Conservation (phyloP, 2,329 filamentous ascomycete genomes). For the Penicillium crustosum region DNA sequence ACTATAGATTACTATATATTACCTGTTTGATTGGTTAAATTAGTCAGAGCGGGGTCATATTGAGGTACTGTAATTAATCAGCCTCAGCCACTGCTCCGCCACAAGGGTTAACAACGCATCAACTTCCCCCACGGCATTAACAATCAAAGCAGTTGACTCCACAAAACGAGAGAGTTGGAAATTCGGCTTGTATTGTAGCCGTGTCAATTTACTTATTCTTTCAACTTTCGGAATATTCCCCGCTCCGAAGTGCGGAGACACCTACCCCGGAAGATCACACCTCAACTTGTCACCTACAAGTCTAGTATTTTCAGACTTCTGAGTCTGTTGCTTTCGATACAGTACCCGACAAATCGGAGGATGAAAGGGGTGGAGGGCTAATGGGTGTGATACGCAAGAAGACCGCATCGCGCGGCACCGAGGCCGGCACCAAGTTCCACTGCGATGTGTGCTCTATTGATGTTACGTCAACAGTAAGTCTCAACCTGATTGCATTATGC, state of each 20-base stretch:
- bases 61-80: conserved; percentile 8
- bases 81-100: conserved; percentile 11
- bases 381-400: conserved; percentile 99
- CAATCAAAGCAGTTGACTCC: conserved; percentile 1
- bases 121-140: conserved; percentile 1
- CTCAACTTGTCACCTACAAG: conserved; percentile 9
- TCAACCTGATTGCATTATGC: background rate
- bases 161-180: background rate
- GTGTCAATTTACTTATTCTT: background rate
- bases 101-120: conserved; percentile 13
- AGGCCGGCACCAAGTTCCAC: conserved; percentile 91
- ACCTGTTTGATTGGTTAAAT: background rate
- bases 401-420: conserved; percentile 77
- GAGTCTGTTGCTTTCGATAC: conserved; percentile 31
- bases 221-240: conserved; percentile 12
- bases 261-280: conserved; percentile 20
- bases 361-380: conserved; percentile 40
- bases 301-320: conserved; percentile 23
- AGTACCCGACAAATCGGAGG: conserved; percentile 37
- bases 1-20: background rate
- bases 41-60: background rate
- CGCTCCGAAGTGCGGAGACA: conserved; percentile 25
- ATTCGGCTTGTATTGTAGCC: background rate
- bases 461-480: conserved; percentile 87
- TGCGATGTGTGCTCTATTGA: conserved; percentile 97